A percentile compares a stretch with the other conserved stretches of the same genome.
Conservation (phyloP, 1,284 basidiomycete genomes). For the Rhizoctonia solani region DNA sequence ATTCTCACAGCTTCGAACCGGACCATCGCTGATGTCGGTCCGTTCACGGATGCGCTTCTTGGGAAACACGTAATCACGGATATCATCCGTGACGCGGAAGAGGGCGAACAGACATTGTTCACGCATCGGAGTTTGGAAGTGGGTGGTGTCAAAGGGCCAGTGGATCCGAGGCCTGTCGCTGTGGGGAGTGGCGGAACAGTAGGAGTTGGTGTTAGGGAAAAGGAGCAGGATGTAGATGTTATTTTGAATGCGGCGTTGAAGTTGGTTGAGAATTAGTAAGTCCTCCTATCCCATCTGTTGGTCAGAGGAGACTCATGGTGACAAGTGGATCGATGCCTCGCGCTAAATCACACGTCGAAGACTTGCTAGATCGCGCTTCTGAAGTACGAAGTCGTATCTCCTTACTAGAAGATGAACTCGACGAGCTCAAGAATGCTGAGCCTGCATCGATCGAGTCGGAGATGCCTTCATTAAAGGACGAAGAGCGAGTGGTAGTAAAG, state of each 20-base stretch:
- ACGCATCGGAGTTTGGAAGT: slow-evolving; percentile 18
- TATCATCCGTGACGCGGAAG: slow-evolving; percentile 24
- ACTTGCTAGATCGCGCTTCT: slow-evolving; percentile 7
- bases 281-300: neutral
- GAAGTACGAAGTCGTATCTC: slow-evolving; percentile 24
- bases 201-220: neutral
- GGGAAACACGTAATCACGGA: slow-evolving; percentile 10
- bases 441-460: neutral
- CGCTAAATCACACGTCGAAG: slow-evolving; percentile 17
- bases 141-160: slow-evolving; percentile 4
- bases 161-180: slow-evolving; percentile 12
- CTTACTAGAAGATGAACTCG: slow-evolving; percentile 25
- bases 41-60: slow-evolving; percentile 20
- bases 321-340: slow-evolving; percentile 25
- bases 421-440: slow-evolving; percentile 11
- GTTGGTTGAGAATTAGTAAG: slow-evolving; percentile 23
- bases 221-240: slow-evolving; percentile 21
- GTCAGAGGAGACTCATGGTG: neutral
- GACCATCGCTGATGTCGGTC: slow-evolving; percentile 23
- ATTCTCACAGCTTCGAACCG: slow-evolving; percentile 18
- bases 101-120: slow-evolving; percentile 24
- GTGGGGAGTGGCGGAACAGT: neutral
- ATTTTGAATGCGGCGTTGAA: slow-evolving; percentile 7
- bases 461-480: slow-evolving; percentile 13
- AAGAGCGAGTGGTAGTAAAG: slow-evolving; percentile 11